Evolutionary conservation across 2,329 filamentous ascomycete genomes (phyloP), one percentile per base, ranked within the genome.

Genomic region (Xylogone sp.): DNA sequence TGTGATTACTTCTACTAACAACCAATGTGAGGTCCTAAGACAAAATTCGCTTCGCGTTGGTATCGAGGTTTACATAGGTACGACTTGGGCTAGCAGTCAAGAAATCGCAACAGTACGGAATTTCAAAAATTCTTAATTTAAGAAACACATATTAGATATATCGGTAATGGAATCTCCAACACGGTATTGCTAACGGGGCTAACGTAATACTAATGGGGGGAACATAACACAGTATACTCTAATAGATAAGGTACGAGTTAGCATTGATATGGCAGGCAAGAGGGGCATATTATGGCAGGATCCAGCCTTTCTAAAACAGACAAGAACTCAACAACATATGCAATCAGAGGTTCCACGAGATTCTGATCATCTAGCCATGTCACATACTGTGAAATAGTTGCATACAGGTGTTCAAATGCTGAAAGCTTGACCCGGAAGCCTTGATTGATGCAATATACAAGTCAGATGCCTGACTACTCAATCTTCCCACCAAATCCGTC

Each of bases 401-500:
- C n/a, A 16, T 13, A 39, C 8, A 5, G n/a, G 5, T 39, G 34
- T 16, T 39, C 13, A 3, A 45, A 8, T 31, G 34, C n/a, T 16
- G 34, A 39, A 39, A 39, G n/a, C n/a, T 16, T 39, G 34, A 39
- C 43, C 44, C 44, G 34, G 49, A 48, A 46, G 45, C 53, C 45
- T 48, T 49, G 43, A 57, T 56, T 62, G 56, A 62, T 64, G 62
- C 54, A 64, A 58, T 64, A 53, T 64, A 64, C 62, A 65, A 53
- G 57, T 49, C 48, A 39, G 21, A 39, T 39, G 34, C 49, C 49
- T 49, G 31, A 43, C 27, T 48, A 42, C 20, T 46, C 50, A 13
- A 39, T 18, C 34, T 9, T 45, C 44, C 48, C 44, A 45, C 31
- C 42, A 22, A 43, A 24, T 39, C 44, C 47, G 29, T 45, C 49